Conservation (phyloP, 441 rosid genomes). For the Aquilaria agallochum region DNA sequence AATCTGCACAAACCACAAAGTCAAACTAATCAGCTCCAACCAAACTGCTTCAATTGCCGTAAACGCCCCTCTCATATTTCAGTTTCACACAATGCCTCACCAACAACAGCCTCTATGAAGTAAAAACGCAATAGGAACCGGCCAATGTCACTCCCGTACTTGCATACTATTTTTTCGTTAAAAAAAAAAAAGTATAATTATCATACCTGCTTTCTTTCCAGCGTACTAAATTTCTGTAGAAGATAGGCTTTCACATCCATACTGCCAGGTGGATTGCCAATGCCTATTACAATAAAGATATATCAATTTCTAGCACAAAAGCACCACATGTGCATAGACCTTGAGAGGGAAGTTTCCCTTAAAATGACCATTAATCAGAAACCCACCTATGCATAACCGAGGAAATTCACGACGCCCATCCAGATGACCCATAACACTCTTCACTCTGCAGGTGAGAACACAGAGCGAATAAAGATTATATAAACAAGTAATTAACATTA, state of each 20-base stretch:
- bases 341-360: not conserved
- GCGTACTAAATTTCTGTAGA: conserved; percentile 72
- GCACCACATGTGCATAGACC: not conserved
- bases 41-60: no score
- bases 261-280: conserved; percentile 85
- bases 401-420: conserved; percentile 76
- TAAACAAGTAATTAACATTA: not conserved
- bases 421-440: conserved; percentile 74
- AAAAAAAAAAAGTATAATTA: not conserved
- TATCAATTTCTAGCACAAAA: not conserved
- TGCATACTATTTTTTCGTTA: no score
- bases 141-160: no score
- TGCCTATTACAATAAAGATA: conserved; percentile 38
- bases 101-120: no score
- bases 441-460: conserved; percentile 46
- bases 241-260: conserved; percentile 97
- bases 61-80: no score
- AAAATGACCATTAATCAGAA: not conserved
- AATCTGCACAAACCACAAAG: conserved; percentile 34
- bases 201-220: conserved; percentile 62
- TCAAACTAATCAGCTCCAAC: not conserved
- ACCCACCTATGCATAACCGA: conserved; percentile 72
- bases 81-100: no score
- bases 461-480: not conserved
- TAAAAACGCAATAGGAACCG: no score